Conservation (phyloP, 1,139 yeast genomes). For the Arxiozyma telluris region DNA sequence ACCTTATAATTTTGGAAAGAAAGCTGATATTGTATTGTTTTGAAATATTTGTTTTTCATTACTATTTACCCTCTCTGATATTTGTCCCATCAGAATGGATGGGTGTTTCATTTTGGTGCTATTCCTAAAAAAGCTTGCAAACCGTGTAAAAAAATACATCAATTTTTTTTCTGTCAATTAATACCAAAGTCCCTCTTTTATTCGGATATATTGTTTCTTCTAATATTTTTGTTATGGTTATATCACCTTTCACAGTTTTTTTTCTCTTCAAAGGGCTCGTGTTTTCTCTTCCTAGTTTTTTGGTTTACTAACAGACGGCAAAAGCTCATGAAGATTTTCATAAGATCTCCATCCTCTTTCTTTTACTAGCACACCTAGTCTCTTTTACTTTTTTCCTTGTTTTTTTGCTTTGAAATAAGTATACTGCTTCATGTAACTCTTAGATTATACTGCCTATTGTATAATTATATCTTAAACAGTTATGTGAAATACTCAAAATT, state of each 20-base stretch:
- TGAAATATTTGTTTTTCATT: background rate
- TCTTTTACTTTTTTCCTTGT: background rate
- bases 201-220: background rate
- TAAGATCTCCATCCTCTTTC: background rate
- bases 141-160: conserved; percentile 2
- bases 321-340: background rate
- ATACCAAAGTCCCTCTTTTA: background rate
- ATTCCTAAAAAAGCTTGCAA: background rate
- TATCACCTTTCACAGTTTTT: no score
- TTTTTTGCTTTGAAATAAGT: background rate
- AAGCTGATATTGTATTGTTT: background rate
- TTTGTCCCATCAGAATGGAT: background rate
- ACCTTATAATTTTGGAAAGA: background rate
- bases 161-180: background rate
- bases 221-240: background rate
- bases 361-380: background rate
- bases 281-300: background rate
- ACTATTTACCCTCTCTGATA: no score
- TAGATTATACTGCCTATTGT: background rate
- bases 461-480: no score
- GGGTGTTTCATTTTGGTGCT: background rate
- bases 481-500: background rate
- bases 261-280: background rate
- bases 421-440: background rate
- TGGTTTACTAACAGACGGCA: background rate